Conservation (phyloP, 345 rosid species). For the Populus ilicifolia region DNA sequence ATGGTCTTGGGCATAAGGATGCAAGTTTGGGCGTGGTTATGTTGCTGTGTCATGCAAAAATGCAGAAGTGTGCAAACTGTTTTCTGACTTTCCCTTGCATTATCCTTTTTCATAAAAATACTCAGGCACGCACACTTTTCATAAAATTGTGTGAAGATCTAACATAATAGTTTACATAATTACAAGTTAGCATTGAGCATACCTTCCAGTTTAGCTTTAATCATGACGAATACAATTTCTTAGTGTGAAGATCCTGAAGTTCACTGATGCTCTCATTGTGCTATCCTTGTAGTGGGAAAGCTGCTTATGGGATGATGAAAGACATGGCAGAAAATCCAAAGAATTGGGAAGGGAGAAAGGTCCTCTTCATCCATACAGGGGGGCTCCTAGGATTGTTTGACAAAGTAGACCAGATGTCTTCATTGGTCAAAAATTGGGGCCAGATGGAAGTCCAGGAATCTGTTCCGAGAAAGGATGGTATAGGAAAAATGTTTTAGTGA, state of each 20-base stretch:
- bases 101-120: no score
- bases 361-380: conserved; percentile 81
- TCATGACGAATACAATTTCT: not conserved
- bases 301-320: conserved; percentile 68
- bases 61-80: no score
- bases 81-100: no score
- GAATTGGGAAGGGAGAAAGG: conserved; percentile 76
- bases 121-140: no score
- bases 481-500: conserved; percentile 74
- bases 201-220: not conserved
- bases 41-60: no score
- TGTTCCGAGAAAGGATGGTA: conserved; percentile 60
- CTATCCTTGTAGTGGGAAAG: conserved; percentile 62
- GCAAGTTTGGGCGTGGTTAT: no score
- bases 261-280: not conserved
- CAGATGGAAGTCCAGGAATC: conserved; percentile 78
- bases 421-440: conserved; percentile 58
- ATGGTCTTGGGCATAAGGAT: no score
- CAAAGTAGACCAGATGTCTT: conserved; percentile 68
- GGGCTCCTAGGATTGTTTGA: conserved; percentile 79
- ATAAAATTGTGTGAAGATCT: not conserved
- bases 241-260: not conserved
- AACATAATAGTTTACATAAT: not conserved
- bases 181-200: not conserved
- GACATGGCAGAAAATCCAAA: conserved; percentile 72